These are phyloP conservation scores for Pythium guiyangense DNA, from an alignment of 352 stramenopile species.

Conservation along the genomic window DNA sequence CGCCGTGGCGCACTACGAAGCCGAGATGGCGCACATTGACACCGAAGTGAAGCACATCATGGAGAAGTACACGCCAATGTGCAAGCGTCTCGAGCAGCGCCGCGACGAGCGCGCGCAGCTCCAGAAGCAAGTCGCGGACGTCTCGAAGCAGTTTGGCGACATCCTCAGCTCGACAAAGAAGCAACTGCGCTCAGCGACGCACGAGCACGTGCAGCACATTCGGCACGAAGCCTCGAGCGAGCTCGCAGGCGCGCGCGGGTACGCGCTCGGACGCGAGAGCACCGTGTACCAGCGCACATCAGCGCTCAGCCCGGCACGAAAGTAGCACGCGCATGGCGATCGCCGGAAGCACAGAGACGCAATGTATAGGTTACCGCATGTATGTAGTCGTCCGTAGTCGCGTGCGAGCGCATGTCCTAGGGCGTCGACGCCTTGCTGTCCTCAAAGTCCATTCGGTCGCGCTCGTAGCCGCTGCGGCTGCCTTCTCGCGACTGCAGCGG, in stretches of 20 bases:
- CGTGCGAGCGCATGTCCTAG: constrained; percentile 7
- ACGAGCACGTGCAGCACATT: constrained; percentile 61
- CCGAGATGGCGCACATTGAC: constrained; percentile 58
- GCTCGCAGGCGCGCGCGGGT: constrained; percentile 41
- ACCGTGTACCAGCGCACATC: constrained; percentile 55
- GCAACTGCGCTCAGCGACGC: constrained; percentile 38
- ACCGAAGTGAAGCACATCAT: constrained; percentile 59
- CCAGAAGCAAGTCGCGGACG: constrained; percentile 40
- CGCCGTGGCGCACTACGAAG: constrained; percentile 44
- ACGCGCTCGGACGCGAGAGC: constrained; percentile 52
- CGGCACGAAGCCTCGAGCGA: constrained; percentile 50
- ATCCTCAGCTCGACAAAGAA: constrained; percentile 62
- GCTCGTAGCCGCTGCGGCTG: constrained; percentile 1
- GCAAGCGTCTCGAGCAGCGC: constrained; percentile 51
- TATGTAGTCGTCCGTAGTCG: background rate
- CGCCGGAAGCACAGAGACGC: background rate
- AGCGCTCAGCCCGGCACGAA: background rate
- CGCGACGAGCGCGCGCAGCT: constrained; percentile 37
- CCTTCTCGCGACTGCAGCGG: constrained; percentile 7
- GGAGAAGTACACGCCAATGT: constrained; percentile 57
- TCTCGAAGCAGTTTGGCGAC: constrained; percentile 57
- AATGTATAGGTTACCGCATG: background rate
- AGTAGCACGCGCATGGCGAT: constrained; percentile 1
- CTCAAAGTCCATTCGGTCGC: constrained; percentile 37
- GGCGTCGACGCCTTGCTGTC: constrained; percentile 47